phyloP scores from a whole-genome alignment of 371 early-diverging fungal species.

The Actinomortierella wolfii region DNA sequence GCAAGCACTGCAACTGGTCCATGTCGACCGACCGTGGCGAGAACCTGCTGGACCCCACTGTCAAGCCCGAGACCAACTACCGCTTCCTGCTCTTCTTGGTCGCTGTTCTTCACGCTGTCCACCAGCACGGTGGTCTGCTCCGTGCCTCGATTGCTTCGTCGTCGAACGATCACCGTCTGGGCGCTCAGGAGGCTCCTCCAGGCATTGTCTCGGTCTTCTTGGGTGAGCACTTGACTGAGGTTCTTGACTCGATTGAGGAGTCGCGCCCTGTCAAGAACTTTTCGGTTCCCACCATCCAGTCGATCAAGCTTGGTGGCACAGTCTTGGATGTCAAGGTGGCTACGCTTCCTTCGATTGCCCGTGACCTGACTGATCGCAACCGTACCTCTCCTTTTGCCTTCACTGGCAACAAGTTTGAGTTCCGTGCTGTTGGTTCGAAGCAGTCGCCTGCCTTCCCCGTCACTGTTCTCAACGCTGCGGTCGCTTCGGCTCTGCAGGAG shows the following conservation, averaged over 20 bases:
- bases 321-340: conserved; percentile 94
- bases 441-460: conserved; percentile 97
- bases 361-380: conserved; percentile 98
- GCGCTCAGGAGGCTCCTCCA: conserved; percentile 97
- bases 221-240: conserved; percentile 93
- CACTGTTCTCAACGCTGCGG: conserved; percentile 90
- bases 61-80: conserved; percentile 93
- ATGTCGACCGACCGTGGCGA: conserved; percentile 93
- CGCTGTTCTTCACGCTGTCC: conserved; percentile 87
- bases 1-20: conserved; percentile 99
- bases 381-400: conserved; percentile 98
- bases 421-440: conserved; percentile 97
- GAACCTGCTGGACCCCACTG: conserved; percentile 94
- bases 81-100: conserved; percentile 92
- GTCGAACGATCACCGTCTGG: conserved; percentile 96
- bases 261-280: conserved; percentile 81
- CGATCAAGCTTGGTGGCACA: conserved; percentile 94
- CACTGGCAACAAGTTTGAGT: conserved; percentile 98
- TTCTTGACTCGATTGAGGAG: conserved; percentile 89
- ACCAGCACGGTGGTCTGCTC: conserved; percentile 87
- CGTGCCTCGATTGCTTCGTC: conserved; percentile 92
- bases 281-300: conserved; percentile 81
- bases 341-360: conserved; percentile 87
- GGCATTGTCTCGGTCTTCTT: conserved; percentile 96
- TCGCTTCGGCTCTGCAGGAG: conserved; percentile 82